These are phyloP conservation scores for Solanum acaule DNA, from an alignment of 257 asterid species.

Conservation along the genomic window DNA sequence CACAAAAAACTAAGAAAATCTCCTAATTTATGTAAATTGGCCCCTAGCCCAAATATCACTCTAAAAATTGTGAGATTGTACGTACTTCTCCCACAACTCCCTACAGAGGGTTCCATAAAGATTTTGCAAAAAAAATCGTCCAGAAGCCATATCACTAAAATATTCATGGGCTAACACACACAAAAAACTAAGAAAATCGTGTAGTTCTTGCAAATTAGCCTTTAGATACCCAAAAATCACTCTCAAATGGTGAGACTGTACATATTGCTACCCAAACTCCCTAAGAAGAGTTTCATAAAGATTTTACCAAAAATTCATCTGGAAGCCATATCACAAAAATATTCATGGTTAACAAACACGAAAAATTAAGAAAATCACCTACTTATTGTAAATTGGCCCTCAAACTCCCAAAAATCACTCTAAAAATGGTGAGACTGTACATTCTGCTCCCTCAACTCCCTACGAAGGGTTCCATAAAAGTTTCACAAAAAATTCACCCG, in stretches of 20 bases:
- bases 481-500: neutral
- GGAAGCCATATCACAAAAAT: neutral
- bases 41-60: neutral
- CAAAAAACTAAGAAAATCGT: too few relatives aligned
- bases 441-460: neutral
- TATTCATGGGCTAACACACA: too few relatives aligned
- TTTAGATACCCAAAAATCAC: neutral
- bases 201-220: neutral
- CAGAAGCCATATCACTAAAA: neutral
- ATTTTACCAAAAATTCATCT: neutral
- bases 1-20: neutral
- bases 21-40: too few relatives aligned
- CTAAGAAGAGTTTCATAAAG: neutral
- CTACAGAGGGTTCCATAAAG: neutral
- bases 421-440: neutral
- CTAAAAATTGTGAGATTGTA: too few relatives aligned
- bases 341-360: neutral
- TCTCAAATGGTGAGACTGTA: neutral
- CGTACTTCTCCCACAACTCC: too few relatives aligned
- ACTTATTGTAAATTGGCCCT: neutral
- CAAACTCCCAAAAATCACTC: neutral
- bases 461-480: neutral
- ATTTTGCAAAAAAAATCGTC: accelerated
- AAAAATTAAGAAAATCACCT: neutral
- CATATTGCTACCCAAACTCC: neutral